A percentile compares a stretch with the other conserved stretches of the same genome.
phyloP scores from a whole-genome alignment of 1,139 yeast genomes.

The Nakaseomyces delphensis region DNA sequence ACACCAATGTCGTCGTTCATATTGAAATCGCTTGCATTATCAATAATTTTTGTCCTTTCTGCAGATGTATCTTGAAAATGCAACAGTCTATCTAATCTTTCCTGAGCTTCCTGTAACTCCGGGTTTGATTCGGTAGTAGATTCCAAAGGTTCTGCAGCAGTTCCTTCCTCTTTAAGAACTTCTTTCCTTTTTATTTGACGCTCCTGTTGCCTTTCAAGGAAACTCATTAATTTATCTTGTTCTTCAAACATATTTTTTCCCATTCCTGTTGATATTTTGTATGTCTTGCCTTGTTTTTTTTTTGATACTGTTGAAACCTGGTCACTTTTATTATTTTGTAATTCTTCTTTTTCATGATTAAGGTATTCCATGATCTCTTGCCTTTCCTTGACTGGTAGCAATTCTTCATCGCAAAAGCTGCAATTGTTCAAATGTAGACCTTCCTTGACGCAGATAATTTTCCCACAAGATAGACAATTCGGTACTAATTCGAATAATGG shows the following conservation, averaged over 20 bases:
- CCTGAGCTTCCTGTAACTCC: slow-evolving; percentile 60
- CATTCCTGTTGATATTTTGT: slow-evolving; percentile 38
- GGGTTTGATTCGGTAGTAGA: slow-evolving; percentile 36
- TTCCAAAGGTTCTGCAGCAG: slow-evolving; percentile 16
- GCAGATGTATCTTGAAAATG: slow-evolving; percentile 81
- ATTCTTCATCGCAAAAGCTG: slow-evolving; percentile 64
- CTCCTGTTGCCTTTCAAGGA: slow-evolving; percentile 36
- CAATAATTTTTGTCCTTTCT: slow-evolving; percentile 85
- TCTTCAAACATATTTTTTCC: slow-evolving; percentile 58
- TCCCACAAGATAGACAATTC: slow-evolving; percentile 89
- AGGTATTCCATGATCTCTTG: slow-evolving; percentile 48
- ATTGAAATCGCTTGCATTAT: slow-evolving; percentile 87
- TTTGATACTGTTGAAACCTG: slow-evolving; percentile 10
- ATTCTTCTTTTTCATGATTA: slow-evolving; percentile 40
- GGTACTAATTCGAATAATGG: slow-evolving; percentile 87
- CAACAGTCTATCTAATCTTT: slow-evolving; percentile 60
- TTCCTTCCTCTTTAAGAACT: slow-evolving; percentile 24
- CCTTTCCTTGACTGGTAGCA: slow-evolving; percentile 54
- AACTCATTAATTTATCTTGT: slow-evolving; percentile 54
- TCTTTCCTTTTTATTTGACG: slow-evolving; percentile 21
- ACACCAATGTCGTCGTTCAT: slow-evolving; percentile 86
- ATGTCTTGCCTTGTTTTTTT: slow-evolving; percentile 18
- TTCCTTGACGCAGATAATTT: slow-evolving; percentile 80
- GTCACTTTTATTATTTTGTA: slow-evolving; percentile 20
- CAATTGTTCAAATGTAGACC: slow-evolving; percentile 77